Base-by-base conservation (phyloP, 768 basidiomycete species). In the Mrakia hoshinonis region DNA sequence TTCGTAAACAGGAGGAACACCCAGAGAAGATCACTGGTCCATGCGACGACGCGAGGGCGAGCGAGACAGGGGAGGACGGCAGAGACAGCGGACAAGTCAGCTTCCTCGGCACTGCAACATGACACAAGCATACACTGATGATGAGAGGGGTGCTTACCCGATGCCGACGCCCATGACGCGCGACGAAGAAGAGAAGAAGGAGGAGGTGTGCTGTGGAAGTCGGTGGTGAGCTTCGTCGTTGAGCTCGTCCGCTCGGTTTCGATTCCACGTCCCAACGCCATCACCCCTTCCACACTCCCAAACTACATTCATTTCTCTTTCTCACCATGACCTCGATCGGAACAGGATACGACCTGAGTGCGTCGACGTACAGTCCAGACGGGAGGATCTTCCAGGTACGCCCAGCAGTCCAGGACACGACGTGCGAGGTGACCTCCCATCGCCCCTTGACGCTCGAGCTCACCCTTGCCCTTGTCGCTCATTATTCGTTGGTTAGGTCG, bases 291-390 rank as follows among this genome's bases (percentile, higher is more conserved):
- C 34, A 47, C 47, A 47, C 62, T 13, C 22, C 49, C 34, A 22
- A 36, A 13, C 68, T 15, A n/a, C 64, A 11, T 24, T 39, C 2
- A 1, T 24, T 11, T 20, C 11, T 22, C 63, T 29, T 48, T 13
- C 58, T 29, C 10, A 55, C 2, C 64, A 96, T 98, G 95, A 95
- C 94, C 73, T 97, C 95, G 55, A 98, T 98, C 79, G 95, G 96
- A 73, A 98, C 96, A 77, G 96, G 96, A 71, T 98, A 97, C 83
- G 96, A 97, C 84, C 87, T 94, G 73, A 92, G 91, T 69, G 89
- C 91, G 63, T 90, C 88, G 77, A 94, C 91, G 61, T 93, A 92
- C 83, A 92, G 91, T 29, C 70, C 67, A 73, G 95, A 99, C 82
- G 96, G 96, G 36, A 87, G 96, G 75, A 93, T 99, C 79, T 99